These are phyloP conservation scores for Teunomyces aglyptinius DNA, from an alignment of 805 yeast genomes.

Conservation along the genomic window DNA sequence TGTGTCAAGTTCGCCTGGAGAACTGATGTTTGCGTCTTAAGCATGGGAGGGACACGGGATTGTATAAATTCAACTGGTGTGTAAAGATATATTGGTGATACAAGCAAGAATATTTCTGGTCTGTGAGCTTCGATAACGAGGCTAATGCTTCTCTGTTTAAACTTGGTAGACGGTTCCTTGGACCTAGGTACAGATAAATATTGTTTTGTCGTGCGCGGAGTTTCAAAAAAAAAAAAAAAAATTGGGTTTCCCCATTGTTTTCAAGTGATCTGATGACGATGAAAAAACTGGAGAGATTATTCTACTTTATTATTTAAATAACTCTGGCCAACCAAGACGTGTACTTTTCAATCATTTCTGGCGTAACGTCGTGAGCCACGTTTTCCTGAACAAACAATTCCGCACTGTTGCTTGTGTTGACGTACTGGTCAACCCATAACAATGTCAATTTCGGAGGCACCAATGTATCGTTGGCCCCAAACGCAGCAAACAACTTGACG, in stretches of 20 bases:
- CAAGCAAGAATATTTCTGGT: no score
- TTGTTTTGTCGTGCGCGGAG: slow-evolving; percentile 1
- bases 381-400: slow-evolving; percentile 29
- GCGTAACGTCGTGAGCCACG: slow-evolving; percentile 33
- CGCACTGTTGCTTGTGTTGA: slow-evolving; percentile 22
- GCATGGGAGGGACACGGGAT: slow-evolving; percentile 5
- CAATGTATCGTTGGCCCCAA: slow-evolving; percentile 33
- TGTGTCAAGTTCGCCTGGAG: slow-evolving; percentile 12
- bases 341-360: slow-evolving; percentile 32
- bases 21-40: slow-evolving; percentile 13
- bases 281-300: no score
- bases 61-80: neutral
- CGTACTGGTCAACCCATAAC: slow-evolving; percentile 31
- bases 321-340: slow-evolving; percentile 28
- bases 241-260: no score
- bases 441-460: slow-evolving; percentile 35
- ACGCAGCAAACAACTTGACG: slow-evolving; percentile 35
- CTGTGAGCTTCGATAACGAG: no score
- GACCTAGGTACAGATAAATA: neutral
- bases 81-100: no score
- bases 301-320: neutral
- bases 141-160: no score
- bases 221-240: neutral
- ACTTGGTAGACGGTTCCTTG: no score
- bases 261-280: no score